Percentiles rank a stretch among this genome's conserved stretches.
Conservation (phyloP, 164 flowering plant species). For the Macadamia integrifolia region DNA sequence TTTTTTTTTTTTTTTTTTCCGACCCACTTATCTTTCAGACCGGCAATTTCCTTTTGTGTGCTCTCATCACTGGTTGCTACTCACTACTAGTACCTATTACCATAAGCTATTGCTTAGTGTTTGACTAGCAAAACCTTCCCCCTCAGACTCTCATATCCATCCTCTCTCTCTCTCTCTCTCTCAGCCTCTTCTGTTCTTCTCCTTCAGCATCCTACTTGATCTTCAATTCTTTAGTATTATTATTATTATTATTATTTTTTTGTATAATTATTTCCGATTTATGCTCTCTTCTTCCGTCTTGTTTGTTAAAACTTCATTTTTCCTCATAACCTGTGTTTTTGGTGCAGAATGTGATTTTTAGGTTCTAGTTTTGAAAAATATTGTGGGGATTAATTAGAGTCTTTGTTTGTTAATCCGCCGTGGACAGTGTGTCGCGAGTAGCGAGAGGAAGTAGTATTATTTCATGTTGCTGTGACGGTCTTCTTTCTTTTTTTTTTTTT, state of each 20-base stretch:
- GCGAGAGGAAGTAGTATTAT: too few species aligned
- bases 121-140: constrained; percentile 41
- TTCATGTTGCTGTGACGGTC: neutral
- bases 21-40: constrained; percentile 14
- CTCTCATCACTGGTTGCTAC: constrained; percentile 1
- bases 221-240: neutral
- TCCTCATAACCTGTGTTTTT: constrained; percentile 1
- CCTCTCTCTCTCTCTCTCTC: neutral
- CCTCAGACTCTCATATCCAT: constrained; percentile 9
- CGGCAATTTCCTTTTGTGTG: constrained; percentile 1
- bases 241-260: too few species aligned
- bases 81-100: constrained; percentile 9
- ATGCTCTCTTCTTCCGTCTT: constrained; percentile 3
- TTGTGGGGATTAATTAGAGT: constrained; percentile 11
- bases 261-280: neutral
- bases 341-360: neutral
- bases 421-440: neutral
- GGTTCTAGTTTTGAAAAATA: neutral
- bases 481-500: neutral
- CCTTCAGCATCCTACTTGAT: constrained; percentile 1
- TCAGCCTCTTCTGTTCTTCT: constrained; percentile 3
- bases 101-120: constrained; percentile 44
- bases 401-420: neutral
- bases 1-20: too few species aligned
- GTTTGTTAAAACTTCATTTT: neutral